Conservation (phyloP, 208 protist genomes). For the Strigomonas culicis region DNA sequence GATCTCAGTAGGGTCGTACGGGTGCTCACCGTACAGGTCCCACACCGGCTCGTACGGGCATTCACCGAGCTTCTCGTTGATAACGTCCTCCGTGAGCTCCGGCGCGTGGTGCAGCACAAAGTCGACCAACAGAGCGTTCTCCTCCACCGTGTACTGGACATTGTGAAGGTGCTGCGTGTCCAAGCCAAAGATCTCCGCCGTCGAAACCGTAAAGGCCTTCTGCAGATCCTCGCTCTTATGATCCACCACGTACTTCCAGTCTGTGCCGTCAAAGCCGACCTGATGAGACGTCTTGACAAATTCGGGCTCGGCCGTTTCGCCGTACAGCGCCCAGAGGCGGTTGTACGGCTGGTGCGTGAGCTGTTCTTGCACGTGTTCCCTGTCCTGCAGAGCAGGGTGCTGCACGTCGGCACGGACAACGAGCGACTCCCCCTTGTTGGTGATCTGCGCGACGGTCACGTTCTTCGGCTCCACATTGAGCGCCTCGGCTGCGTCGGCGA, state of each 20-base stretch:
- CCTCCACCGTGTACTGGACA: slow-evolving; percentile 18
- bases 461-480: slow-evolving; percentile 16
- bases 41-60: slow-evolving; percentile 35
- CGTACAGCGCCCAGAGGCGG: slow-evolving; percentile 53
- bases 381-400: slow-evolving; percentile 31
- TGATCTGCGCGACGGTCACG: slow-evolving; percentile 19
- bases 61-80: slow-evolving; percentile 22
- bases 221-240: slow-evolving; percentile 17
- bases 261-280: slow-evolving; percentile 30
- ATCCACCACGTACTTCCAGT: slow-evolving; percentile 42
- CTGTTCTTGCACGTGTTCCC: slow-evolving; percentile 37
- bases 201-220: slow-evolving; percentile 20
- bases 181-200: slow-evolving; percentile 9
- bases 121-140: slow-evolving; percentile 7
- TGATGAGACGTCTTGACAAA: slow-evolving; percentile 39
- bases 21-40: slow-evolving; percentile 45
- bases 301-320: slow-evolving; percentile 2
- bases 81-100: slow-evolving; percentile 16
- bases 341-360: slow-evolving; percentile 29
- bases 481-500: slow-evolving; percentile 23
- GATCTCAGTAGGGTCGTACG: slow-evolving; percentile 25
- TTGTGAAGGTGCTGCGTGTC: slow-evolving; percentile 16
- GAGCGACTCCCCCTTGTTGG: slow-evolving; percentile 23
- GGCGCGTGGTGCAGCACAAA: slow-evolving; percentile 19
- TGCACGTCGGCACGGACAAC: slow-evolving; percentile 25